Percentiles rank a stretch among this genome's conserved stretches.
Conservation (phyloP, 139 green algal genomes). For the Tetraselmis striata region DNA sequence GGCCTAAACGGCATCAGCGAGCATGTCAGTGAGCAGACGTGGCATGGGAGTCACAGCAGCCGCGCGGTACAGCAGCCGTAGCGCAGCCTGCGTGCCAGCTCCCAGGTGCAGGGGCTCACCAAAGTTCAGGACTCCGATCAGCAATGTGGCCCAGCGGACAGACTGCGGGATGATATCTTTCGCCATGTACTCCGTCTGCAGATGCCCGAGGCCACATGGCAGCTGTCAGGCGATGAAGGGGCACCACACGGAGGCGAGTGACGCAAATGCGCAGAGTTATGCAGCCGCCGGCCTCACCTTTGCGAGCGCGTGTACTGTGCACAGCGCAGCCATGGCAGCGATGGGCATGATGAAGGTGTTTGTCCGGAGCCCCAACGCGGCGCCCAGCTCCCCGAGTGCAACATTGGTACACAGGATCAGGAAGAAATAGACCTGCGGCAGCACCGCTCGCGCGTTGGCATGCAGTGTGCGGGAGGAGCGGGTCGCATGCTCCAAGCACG, state of each 20-base stretch:
- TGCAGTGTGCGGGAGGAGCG: too few species aligned
- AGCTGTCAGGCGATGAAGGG: too few species aligned
- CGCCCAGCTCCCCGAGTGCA: background rate
- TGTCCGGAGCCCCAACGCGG: background rate
- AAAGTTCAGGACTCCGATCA: background rate
- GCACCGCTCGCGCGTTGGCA: background rate
- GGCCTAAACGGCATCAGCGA: background rate
- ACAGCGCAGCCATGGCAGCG: background rate
- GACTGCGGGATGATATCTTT: background rate
- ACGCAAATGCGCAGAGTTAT: too few species aligned
- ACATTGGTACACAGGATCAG: background rate
- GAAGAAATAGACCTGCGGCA: background rate
- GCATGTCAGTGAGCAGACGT: background rate
- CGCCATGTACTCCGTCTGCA: background rate
- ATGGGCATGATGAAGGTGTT: background rate
- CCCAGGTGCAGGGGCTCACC: background rate
- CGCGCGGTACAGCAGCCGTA: background rate
- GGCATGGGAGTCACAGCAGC: background rate
- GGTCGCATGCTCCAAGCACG: background rate
- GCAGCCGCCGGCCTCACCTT: too few species aligned
- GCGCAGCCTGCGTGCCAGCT: background rate
- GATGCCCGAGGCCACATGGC: too few species aligned
- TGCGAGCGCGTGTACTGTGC: background rate
- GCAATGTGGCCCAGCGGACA: background rate
- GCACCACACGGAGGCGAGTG: too few species aligned